Evolutionary conservation across 192 early-diverging fungal species (phyloP), one percentile per base, ranked within the genome.

Genomic region (Gaertneriomyces sp.): DNA sequence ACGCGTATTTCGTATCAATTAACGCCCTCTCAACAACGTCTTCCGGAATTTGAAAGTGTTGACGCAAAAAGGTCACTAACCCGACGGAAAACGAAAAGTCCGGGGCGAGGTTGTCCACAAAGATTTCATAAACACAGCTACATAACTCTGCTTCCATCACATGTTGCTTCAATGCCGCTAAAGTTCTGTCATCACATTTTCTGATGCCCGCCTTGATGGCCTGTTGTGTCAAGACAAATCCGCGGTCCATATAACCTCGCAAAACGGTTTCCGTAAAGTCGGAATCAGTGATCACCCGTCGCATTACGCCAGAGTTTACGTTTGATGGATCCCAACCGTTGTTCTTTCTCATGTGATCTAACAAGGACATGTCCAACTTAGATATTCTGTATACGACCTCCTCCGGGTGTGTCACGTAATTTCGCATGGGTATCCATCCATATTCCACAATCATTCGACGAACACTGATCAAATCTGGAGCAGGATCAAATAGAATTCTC

Each of bases 91-190:
- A 68, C 7, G 45, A 42, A 38, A 60, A 68, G 40, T 58, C 66
- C 4, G 66, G 66, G 7, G 57, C 66, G 7, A 68, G n/a, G n/a
- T 68, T 58, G 56, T 68, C 66, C 10, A 51, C 42, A n/a, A 68
- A 60, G 6, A 68, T 16, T 11, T 60, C 47, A 33, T 60, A 7
- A 11, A 60, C 66, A 5, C 25, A 40, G 19, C 49, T 19, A 20
- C 42, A 11, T 9, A 68, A 25, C 17, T 5, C 17, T 4, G 17
- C 12, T 8, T 7, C 45, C 5, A 33, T 20, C 33, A 68, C 60
- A 55, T 69, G 50, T 38, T 41, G 17, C 42, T 45, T 33, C 5
- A 69, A 42, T 6, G 53, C 38, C 8, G 19, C 53, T 43, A 69
- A 44, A 0, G 53, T 55, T 12, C 11, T 42, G 20, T 45, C 52